These are phyloP conservation scores for Scleromitrula shiraiana DNA, from an alignment of 2,329 filamentous ascomycete genomes.

Conservation along the genomic window DNA sequence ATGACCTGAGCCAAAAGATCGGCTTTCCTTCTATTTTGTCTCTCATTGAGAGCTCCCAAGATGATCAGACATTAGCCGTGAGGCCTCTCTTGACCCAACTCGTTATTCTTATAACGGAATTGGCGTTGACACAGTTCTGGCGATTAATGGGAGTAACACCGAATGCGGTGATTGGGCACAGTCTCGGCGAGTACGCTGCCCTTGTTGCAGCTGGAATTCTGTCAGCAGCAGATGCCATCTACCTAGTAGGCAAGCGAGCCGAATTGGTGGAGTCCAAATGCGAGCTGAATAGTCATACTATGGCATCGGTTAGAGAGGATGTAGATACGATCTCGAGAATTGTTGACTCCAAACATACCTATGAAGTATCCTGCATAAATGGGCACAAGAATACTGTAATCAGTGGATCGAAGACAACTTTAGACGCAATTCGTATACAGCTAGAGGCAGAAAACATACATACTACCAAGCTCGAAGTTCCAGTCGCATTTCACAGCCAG, in stretches of 20 bases:
- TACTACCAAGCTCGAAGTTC: background rate
- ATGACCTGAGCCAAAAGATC: constrained; percentile 15
- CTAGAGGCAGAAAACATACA: background rate
- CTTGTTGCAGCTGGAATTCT: constrained; percentile 62
- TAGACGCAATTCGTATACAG: background rate
- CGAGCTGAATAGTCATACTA: constrained; percentile 55
- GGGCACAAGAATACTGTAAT: background rate
- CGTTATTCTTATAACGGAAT: background rate
- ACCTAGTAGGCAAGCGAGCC: constrained; percentile 60
- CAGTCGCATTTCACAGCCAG: constrained; percentile 38
- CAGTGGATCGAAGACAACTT: background rate
- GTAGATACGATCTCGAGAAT: constrained; percentile 59
- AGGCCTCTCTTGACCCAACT: background rate
- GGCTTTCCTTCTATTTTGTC: constrained; percentile 23
- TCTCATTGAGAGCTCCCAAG: constrained; percentile 32
- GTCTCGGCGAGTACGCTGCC: constrained; percentile 66
- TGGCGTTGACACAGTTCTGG: constrained; percentile 44
- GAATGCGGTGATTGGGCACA: constrained; percentile 50
- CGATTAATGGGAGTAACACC: constrained; percentile 45
- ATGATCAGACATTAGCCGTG: background rate
- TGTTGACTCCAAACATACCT: background rate
- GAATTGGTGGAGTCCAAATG: constrained; percentile 56
- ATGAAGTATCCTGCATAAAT: background rate
- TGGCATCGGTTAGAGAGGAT: constrained; percentile 41
- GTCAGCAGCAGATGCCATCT: constrained; percentile 62